Percentiles rank a stretch among this genome's conserved stretches.
Conservation (phyloP, 768 basidiomycete genomes). For the Leccinum truebloodii region DNA sequence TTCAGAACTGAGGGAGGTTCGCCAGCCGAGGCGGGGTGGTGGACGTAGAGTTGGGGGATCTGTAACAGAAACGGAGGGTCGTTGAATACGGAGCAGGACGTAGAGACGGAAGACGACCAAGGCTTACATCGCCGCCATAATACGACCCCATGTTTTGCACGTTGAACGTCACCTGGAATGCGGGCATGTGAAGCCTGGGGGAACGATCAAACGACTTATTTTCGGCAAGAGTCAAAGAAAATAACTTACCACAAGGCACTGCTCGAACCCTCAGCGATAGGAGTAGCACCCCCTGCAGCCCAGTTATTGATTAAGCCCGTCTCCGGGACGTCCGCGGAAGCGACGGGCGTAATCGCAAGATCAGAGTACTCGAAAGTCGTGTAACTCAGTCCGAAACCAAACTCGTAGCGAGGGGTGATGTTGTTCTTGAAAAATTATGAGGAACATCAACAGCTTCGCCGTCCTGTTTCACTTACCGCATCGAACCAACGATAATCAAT, state of each 20-base stretch:
- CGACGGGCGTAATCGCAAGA: constrained; percentile 49
- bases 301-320: constrained; percentile 45
- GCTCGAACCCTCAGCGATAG: constrained; percentile 57
- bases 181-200: constrained; percentile 63
- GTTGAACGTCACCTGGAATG: constrained; percentile 60
- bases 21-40: constrained; percentile 59
- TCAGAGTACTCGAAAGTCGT: constrained; percentile 74
- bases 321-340: constrained; percentile 32
- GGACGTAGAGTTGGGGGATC: constrained; percentile 76
- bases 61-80: constrained; percentile 23
- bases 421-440: constrained; percentile 47
- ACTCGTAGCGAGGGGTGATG: constrained; percentile 81
- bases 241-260: constrained; percentile 60
- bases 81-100: background rate
- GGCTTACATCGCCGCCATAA: constrained; percentile 64
- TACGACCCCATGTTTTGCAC: constrained; percentile 64
- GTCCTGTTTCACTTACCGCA: constrained; percentile 44
- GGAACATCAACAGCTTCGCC: background rate
- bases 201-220: background rate
- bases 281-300: constrained; percentile 58
- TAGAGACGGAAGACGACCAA: background rate
- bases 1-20: constrained; percentile 74
- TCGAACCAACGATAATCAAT: constrained; percentile 79
- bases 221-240: background rate
- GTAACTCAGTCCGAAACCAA: constrained; percentile 90